Base-by-base conservation (phyloP, 2,329 filamentous ascomycete species). In the Pseudogymnoascus sp. region DNA sequence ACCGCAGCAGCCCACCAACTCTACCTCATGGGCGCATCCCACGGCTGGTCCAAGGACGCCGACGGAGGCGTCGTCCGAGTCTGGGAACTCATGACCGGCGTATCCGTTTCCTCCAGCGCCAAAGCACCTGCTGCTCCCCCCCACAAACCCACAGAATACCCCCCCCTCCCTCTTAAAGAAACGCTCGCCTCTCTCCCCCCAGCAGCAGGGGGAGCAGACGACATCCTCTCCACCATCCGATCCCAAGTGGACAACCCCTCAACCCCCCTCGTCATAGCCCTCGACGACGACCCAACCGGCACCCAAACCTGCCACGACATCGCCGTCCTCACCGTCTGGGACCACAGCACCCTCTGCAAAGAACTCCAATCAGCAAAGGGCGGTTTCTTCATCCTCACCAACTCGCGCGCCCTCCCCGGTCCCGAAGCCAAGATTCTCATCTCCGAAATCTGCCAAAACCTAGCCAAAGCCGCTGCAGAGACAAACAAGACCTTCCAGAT, bases 231-330 rank as follows among this genome's bases (percentile, higher is more conserved):
- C 2, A 34, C 7, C 5, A 67, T 67, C 38, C 62, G 60, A 8
- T n/a, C 46, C 3, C 60, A 62, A 16, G 56, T 67, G 7, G 18
- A 61, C 14, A 25, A 62, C 31, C 2, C 37, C 3, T 21, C 62
- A 1, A 67, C 65, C 16, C 64, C 65, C n/a, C 31, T 66, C 9
- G 14, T 78, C 5, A 73, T 81, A 3, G 74, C 75, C 1, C 74
- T 81, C 5, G 82, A 84, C 62, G 82, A 85, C 64, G 82, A 85
- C 63, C 82, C 82, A 34, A 85, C 83, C 0, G 82, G 82, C n/a
- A 85, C 82, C 0, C 83, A 85, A 68, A 85, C 83, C n/a, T 84
- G 82, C 70, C 81, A 85, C 70, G 78, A 81, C 66, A 79, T 86
- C 64, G 72, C 76, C 60, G 81, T 85, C 1, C 74, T 86, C 18